Conservation (phyloP, 2,329 filamentous ascomycete species). For the Chrysoporthe deuterocubensis region DNA sequence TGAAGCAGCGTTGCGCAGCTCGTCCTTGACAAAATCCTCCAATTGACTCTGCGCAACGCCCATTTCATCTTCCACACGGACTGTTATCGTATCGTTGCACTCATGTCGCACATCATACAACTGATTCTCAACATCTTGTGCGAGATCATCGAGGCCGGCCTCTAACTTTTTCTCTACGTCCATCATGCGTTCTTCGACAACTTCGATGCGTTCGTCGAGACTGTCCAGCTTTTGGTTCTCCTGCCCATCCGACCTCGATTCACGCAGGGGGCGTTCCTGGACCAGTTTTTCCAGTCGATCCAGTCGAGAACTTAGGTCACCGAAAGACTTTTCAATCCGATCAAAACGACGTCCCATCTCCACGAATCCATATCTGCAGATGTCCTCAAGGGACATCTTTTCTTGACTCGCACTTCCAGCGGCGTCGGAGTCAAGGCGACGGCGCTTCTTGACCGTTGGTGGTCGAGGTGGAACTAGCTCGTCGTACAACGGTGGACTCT, state of each 20-base stretch:
- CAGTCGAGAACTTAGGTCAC: slow-evolving; percentile 13
- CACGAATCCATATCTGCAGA: slow-evolving; percentile 24
- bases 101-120: slow-evolving; percentile 22
- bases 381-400: slow-evolving; percentile 20
- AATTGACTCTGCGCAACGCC: slow-evolving; percentile 26
- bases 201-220: slow-evolving; percentile 17
- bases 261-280: not conserved
- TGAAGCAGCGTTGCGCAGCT: slow-evolving; percentile 23
- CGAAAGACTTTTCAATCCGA: slow-evolving; percentile 21
- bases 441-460: slow-evolving; percentile 18
- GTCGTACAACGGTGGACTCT: slow-evolving; percentile 23
- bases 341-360: slow-evolving; percentile 26
- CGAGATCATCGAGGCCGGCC: slow-evolving; percentile 20
- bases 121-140: slow-evolving; percentile 19
- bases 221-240: not conserved
- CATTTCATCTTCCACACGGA: slow-evolving; percentile 27
- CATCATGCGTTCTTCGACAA: slow-evolving; percentile 21
- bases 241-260: slow-evolving; percentile 3
- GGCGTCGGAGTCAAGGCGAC: slow-evolving; percentile 15
- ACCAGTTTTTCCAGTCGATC: slow-evolving; percentile 23
- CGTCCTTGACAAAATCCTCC: slow-evolving; percentile 25
- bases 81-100: slow-evolving; percentile 19
- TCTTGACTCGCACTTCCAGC: not conserved
- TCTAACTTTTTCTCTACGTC: slow-evolving; percentile 21
- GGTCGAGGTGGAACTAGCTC: slow-evolving; percentile 15